Base-by-base conservation (phyloP, 306 rosid species). In the Leucaena leucocephala region DNA sequence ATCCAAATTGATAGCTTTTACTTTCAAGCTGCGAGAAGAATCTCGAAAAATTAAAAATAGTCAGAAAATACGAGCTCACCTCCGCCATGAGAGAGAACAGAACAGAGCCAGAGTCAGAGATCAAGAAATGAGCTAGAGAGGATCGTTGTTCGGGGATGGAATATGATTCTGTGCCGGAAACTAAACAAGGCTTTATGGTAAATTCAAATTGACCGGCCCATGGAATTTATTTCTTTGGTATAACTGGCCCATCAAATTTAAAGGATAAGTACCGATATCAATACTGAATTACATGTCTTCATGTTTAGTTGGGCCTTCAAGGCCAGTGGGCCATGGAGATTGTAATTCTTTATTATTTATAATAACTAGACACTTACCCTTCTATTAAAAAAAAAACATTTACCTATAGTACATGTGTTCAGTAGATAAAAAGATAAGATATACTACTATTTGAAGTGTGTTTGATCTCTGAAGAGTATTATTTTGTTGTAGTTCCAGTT, bases 61-160 rank as follows among this genome's bases (percentile, higher is more conserved):
- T 22, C 76, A 57, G 79, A 66, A 35, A 14, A 67, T 13, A 48
- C 76, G 70, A 48, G 77, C 76, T 27, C 76, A 87, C 94, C 83
- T 86, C 92, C 68, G 91, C 94, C 94, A 90, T 90, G 84, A 78
- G 52, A 78, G 82, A 73, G 78, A 80, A 67, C 74, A 66, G 27
- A 27, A 27, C 27, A 27, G 27, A 27, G 27, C 1, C 27, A 27
- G 71, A 78, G 79, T 67, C 71, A 16, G 69, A 74, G 83, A 82
- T 69, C 78, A 16, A 39, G 71, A 66, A 78, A 75, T 45, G 76
- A 54, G 50, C 10, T 34, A 66, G 22, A 14, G 11, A 0, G 1
- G 8, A 4, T 16, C n/a, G 69, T 36, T 45, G 22, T 64, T 36
- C 44, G 66, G 39, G 7, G 10, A 64, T 3, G 16, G 73, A 57